A percentile compares a stretch with the other conserved stretches of the same genome.
Evolutionary conservation across 768 basidiomycete genomes (phyloP).

Genomic region (Auricularia heimuer): DNA sequence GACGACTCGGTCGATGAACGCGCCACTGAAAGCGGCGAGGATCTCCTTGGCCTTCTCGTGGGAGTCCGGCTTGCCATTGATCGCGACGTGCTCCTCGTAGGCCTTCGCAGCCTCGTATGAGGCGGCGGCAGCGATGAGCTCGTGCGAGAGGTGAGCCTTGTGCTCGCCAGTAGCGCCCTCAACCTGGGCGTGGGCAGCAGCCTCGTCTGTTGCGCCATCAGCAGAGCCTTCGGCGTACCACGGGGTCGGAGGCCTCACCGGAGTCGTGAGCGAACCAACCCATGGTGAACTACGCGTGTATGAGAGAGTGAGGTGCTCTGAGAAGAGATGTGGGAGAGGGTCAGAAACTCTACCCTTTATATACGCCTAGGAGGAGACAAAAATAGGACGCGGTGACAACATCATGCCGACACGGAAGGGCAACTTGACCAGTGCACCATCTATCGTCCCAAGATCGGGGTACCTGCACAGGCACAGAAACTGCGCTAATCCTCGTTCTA

Average conservation of each 20-base stretch:
- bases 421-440: too few relatives aligned
- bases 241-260: background rate
- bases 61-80: conserved; percentile 36
- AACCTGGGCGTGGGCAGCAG: background rate
- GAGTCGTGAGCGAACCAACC: background rate
- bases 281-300: background rate
- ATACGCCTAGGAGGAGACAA: background rate
- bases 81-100: conserved; percentile 43
- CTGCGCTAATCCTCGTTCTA: background rate
- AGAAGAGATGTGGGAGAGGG: background rate
- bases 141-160: conserved; percentile 51
- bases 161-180: conserved; percentile 21
- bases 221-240: background rate
- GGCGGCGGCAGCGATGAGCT: conserved; percentile 59
- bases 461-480: background rate
- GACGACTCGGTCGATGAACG: conserved; percentile 40
- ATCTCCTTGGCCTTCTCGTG: conserved; percentile 45
- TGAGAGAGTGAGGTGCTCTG: background rate
- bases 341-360: background rate
- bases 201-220: background rate
- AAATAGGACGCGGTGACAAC: background rate
- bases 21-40: conserved; percentile 42
- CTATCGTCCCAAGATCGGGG: too few relatives aligned
- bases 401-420: background rate
- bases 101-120: conserved; percentile 59